Base-by-base conservation (phyloP, 163 green algal species). In the Scenedesmus sp. region DNA sequence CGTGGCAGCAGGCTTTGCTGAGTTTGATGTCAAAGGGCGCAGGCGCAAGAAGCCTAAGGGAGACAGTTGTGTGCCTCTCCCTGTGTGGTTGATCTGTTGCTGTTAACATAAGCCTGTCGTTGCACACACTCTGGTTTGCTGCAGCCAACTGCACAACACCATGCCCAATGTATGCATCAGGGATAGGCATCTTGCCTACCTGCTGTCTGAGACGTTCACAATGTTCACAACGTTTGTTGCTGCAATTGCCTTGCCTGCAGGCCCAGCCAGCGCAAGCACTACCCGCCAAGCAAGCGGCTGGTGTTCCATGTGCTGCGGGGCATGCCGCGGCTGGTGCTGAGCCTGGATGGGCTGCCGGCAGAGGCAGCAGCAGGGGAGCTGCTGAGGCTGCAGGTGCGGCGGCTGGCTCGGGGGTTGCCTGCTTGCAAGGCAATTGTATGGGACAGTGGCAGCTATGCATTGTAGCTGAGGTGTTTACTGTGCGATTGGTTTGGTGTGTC, bases 301-400 rank as follows among this genome's bases (percentile, higher is more conserved):
- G 73, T 95, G 52, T 96, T 98, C 90, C 87, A 91, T 18, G 95
- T 98, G 62, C 88, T 98, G 26, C 94, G 95, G 0, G 92, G 96
- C 82, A 95, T 97, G 95, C 96, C 97, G 0, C 94, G 95, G 8
- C 93, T 99, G 52, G 92, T 97, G 92, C 86, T 96, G 4, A 86
- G 89, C 2, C n/a, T 96, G 20, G 74, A 94, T 3, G 90, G 90
- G 13, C 89, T 98, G 92, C 95, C 95, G 1, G 57, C 87, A 18
- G 84, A 84, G 2, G 79, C 97, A 86, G 96, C 97, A 60, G 94
- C 92, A 6, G 97, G 97, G 0, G 95, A 98, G 95, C 85, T 98
- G 73, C 55, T 92, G 57, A 15, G 70, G 15, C 55, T 90, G 79
- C 55, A 88, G 60, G 83, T 84, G 64, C 0, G 74, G 60, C 46